Conservation (phyloP, 306 rosid species). For the Citrullus amarus region DNA sequence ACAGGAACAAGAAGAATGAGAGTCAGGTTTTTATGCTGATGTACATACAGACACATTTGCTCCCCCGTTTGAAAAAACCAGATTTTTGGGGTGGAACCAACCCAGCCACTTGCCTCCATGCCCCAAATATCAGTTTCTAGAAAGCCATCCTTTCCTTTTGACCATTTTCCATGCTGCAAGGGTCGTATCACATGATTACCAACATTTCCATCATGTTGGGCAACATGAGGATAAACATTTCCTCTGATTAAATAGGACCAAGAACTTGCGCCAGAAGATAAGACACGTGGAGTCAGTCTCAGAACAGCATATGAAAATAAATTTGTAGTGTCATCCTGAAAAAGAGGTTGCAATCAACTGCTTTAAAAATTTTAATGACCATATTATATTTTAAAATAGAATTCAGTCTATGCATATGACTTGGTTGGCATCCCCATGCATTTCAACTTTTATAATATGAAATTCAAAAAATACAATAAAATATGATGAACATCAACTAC, state of each 20-base stretch:
- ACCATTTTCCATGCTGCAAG: conserved; percentile 72
- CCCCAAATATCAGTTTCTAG: conserved; percentile 96
- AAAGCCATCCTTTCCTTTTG: conserved; percentile 86
- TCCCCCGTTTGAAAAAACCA: conserved; percentile 61
- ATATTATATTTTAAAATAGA: background rate
- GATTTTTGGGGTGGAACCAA: conserved; percentile 59
- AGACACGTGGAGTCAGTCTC: conserved; percentile 74
- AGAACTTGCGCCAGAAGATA: conserved; percentile 72
- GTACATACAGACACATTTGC: conserved; percentile 74
- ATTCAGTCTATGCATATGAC: background rate
- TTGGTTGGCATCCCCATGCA: background rate
- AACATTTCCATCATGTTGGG: conserved; percentile 36
- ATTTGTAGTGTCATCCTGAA: conserved; percentile 83
- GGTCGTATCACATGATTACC: conserved; percentile 53
- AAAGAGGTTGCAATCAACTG: conserved; percentile 5
- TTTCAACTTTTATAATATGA: background rate
- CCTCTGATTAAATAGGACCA: conserved; percentile 92
- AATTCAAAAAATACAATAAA: background rate
- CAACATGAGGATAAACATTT: conserved; percentile 32
- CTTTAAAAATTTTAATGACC: background rate
- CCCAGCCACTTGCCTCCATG: conserved; percentile 48
- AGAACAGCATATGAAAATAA: conserved; percentile 87
- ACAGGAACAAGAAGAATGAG: conserved; percentile 66
- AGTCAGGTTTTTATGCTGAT: conserved; percentile 83
- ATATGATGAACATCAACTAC: background rate